Evolutionary conservation across 257 asterid genomes (phyloP).

Genomic region (Mentha longifolia): DNA sequence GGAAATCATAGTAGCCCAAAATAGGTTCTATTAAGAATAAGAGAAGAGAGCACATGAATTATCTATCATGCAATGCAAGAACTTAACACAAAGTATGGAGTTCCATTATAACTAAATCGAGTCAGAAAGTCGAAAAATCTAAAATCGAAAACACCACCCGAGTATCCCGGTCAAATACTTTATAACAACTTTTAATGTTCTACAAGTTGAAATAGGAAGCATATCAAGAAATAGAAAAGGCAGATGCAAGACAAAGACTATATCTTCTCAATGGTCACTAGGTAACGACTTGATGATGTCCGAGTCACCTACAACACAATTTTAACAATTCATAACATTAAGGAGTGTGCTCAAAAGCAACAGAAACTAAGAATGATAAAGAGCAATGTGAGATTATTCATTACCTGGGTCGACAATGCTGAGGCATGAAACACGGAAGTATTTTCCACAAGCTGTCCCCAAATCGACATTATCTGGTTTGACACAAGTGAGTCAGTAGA

Average conservation of each 20-base stretch:
- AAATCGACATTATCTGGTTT: conserved; percentile 48
- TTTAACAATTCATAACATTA: background rate
- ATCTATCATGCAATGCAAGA: background rate
- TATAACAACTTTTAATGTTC: background rate
- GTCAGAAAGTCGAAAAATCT: background rate
- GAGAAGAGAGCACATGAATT: no score
- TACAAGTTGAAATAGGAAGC: background rate
- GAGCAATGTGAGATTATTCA: background rate
- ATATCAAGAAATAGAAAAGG: conserved; percentile 1
- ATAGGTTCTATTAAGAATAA: no score
- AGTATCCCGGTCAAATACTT: conserved; percentile 8
- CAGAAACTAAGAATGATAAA: no score
- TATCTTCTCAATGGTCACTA: conserved; percentile 41
- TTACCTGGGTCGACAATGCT: conserved; percentile 56
- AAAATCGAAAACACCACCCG: background rate
- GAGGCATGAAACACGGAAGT: conserved; percentile 51
- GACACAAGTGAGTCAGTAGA: background rate
- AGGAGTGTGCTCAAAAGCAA: background rate
- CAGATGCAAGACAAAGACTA: background rate
- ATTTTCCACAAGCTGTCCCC: conserved; percentile 55
- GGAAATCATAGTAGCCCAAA: no score
- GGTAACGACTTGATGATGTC: conserved; percentile 56
- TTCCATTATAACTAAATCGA: background rate
- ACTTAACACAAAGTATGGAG: background rate
- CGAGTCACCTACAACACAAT: conserved; percentile 44